phyloP scores from a whole-genome alignment of 768 basidiomycete species.

The Boletus patriciae region DNA sequence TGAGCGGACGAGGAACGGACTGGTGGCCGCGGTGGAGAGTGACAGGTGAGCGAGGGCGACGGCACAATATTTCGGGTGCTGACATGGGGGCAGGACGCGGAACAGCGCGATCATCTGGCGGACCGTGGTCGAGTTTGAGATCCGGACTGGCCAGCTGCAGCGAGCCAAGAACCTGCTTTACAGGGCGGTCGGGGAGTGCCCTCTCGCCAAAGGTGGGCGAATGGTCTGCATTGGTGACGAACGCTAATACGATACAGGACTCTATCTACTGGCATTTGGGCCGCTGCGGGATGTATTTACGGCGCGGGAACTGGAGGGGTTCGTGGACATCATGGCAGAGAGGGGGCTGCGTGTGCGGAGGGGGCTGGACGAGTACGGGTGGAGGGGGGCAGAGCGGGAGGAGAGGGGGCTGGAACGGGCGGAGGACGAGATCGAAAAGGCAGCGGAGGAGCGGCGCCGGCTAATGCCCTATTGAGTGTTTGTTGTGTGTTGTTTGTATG shows the following conservation, averaged over 20 bases:
- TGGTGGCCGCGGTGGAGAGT: conserved; percentile 60
- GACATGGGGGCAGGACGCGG: conserved; percentile 50
- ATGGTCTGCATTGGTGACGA: background rate
- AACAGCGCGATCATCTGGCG: conserved; percentile 70
- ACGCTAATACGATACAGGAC: conserved; percentile 43
- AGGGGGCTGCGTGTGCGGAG: conserved; percentile 62
- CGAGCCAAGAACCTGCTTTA: conserved; percentile 73
- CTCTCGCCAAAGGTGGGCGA: conserved; percentile 64
- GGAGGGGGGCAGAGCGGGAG: conserved; percentile 20
- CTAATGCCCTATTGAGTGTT: background rate
- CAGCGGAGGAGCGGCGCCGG: background rate
- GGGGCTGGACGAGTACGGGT: conserved; percentile 52
- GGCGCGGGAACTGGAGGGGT: conserved; percentile 53
- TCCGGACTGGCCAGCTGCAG: conserved; percentile 54
- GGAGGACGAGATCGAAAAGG: conserved; percentile 36
- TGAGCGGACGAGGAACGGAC: conserved; percentile 66
- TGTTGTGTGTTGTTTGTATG: conserved; percentile 24
- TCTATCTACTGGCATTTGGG: conserved; percentile 79
- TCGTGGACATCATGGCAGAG: conserved; percentile 77
- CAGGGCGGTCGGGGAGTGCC: conserved; percentile 73
- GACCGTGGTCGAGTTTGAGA: conserved; percentile 75
- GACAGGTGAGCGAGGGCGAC: conserved; percentile 52
- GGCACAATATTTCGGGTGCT: background rate
- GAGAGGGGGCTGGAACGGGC: conserved; percentile 49
- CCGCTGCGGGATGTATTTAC: conserved; percentile 64